Base-by-base conservation (phyloP, 1,284 basidiomycete genomes). In the Phlebopus sp. region DNA sequence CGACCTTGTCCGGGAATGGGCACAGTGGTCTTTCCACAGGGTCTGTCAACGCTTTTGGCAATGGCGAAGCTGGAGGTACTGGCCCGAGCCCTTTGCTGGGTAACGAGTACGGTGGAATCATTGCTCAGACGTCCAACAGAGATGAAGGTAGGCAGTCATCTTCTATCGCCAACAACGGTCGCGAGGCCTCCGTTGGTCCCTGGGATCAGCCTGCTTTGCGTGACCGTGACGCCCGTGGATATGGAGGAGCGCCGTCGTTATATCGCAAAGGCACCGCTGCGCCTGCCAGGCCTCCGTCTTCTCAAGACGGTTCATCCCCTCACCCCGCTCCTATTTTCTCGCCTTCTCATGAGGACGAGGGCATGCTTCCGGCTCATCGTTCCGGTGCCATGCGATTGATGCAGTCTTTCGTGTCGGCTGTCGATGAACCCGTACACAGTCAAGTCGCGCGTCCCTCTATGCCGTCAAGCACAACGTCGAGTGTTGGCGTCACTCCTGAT, bases 291-390 rank as follows among this genome's bases (percentile, higher is more conserved):
- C 47, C 67, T n/a, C 21, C 56, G 34, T 68, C 67, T 9, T 59
- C 63, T 4, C 53, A 36, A n/a, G 56, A 56, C 17, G 36, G 52
- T 21, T 69, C 63, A 5, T 63, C 63, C 23, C 50, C 64, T 2
- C 61, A 62, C 36, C 21, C 48, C 7, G 49, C 31, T 11, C 23
- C 57, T 4, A 50, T 58, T 1, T 64, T 64, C 27, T 61, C 55
- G 4, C 55, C 60, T 34, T 41, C 57, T 8, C 5, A 54, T 15
- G 62, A 66, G 11, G 65, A 65, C 25, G 67, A 69, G 43, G 59
- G 58, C 30, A 65, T 65, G 63, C 64, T 65, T 38, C 63, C 72
- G 3, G 68, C 73, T 30, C 72, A 72, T 37, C 67, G 69, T 34
- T 67, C 71, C 10, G 62, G 42, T 51, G 56, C 35, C 60, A 65